phyloP scores from a whole-genome alignment of 2,329 filamentous ascomycete genomes.

The Stromatinia cepivora region DNA sequence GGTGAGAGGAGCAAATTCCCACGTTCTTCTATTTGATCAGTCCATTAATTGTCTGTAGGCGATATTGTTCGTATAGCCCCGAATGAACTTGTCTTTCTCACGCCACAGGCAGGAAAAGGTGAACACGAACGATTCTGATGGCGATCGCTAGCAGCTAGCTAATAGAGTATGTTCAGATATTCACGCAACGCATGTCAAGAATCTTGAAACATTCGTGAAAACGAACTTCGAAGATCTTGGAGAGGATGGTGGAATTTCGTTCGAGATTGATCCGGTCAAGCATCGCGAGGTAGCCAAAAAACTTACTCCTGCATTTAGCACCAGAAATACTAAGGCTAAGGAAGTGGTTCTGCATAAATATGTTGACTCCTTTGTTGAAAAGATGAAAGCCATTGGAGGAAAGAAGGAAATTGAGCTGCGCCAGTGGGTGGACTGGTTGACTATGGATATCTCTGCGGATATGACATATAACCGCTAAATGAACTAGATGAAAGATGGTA shows the following conservation, averaged over 20 bases:
- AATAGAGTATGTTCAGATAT: slow-evolving; percentile 1
- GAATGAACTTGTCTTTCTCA: slow-evolving; percentile 31
- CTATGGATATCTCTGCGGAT: slow-evolving; percentile 23
- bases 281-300: slow-evolving; percentile 20
- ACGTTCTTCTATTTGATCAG: neutral
- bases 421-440: slow-evolving; percentile 22
- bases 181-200: neutral
- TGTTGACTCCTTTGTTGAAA: slow-evolving; percentile 20
- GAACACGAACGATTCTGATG: neutral
- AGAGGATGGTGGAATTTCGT: neutral
- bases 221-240: neutral
- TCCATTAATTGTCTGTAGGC: slow-evolving; percentile 17
- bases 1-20: neutral
- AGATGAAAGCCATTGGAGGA: slow-evolving; percentile 15
- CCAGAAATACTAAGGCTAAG: slow-evolving; percentile 12
- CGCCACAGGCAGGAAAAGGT: slow-evolving; percentile 8
- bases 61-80: slow-evolving; percentile 30
- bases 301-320: slow-evolving; percentile 19
- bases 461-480: slow-evolving; percentile 14
- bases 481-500: slow-evolving; percentile 23
- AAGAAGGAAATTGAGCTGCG: slow-evolving; percentile 6
- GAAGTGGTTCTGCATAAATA: slow-evolving; percentile 19
- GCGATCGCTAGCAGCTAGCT: neutral
- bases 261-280: slow-evolving; percentile 1
- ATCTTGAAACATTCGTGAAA: neutral